Percentiles rank a stretch among this genome's conserved stretches.
These are phyloP conservation scores for Vigna trinervia DNA, from an alignment of 306 rosid genomes.

Conservation along the genomic window DNA sequence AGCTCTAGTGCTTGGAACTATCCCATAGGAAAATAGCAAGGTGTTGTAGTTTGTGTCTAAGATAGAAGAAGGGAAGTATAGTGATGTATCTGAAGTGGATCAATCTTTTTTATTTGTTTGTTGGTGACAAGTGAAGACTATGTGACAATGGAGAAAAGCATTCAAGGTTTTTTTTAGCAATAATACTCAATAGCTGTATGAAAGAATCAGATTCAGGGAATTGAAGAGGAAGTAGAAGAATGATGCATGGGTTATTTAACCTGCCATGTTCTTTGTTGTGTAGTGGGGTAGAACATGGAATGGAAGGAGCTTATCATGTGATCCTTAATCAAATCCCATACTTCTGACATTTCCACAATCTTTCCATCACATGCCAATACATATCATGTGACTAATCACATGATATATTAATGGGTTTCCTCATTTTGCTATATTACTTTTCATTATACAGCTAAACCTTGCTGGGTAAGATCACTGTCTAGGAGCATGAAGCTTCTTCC, in stretches of 20 bases:
- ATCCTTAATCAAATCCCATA: constrained; percentile 51
- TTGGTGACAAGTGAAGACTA: constrained; percentile 33
- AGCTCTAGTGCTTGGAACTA: constrained; percentile 36
- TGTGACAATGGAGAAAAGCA: neutral
- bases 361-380: constrained; percentile 48
- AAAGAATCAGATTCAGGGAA: constrained; percentile 50
- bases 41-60: constrained; percentile 33
- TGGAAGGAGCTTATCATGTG: constrained; percentile 73
- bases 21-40: constrained; percentile 41
- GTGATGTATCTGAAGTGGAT: constrained; percentile 30
- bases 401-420: constrained; percentile 55
- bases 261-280: constrained; percentile 51
- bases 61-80: neutral
- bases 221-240: constrained; percentile 32
- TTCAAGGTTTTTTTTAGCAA: constrained; percentile 23
- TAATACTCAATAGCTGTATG: constrained; percentile 31
- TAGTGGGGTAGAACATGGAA: constrained; percentile 57
- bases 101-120: constrained; percentile 17
- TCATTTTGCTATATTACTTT: constrained; percentile 45
- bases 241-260: constrained; percentile 37
- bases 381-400: constrained; percentile 71
- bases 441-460: constrained; percentile 57
- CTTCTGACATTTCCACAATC: constrained; percentile 56
- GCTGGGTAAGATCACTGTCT: constrained; percentile 60
- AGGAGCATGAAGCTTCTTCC: constrained; percentile 37